Base-by-base conservation (phyloP, 2,329 filamentous ascomycete species). In the Alternaria longipes region DNA sequence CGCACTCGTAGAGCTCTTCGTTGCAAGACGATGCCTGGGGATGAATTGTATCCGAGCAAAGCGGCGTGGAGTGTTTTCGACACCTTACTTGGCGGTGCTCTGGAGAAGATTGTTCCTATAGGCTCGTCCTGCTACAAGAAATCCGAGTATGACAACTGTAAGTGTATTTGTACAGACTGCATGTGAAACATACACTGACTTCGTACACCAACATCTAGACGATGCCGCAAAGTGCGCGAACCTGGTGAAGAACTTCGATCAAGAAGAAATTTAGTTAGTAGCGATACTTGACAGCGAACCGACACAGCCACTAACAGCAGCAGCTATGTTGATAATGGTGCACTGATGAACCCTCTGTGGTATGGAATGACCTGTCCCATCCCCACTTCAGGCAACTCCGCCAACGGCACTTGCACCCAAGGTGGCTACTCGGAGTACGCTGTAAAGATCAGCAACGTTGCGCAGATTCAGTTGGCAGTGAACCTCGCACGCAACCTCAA, bases 401-500 rank as follows among this genome's bases (percentile, higher is more conserved):
- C 66, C 40, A 65, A 61, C 24, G 68, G 68, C 16, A 74, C 66
- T 12, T 77, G 74, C 41, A 74, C 74, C 0, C 72, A 71, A 26
- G 74, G 75, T 36, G 74, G 73, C 5, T 74, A 69, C 50, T 61
- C 75, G 2, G 62, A 65, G 14, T 75, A 73, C 46, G 68, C 70
- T 9, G 66, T 78, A 8, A 73, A 74, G 16, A 65, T 72, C 24
- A 52, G 54, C 16, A 76, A 67, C 5, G 72, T 77, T 16, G 72
- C 73, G 1, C 74, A 78, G 22, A 71, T 77, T 7, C 75, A 78
- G 24, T 58, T 76, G 9, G 70, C 73, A 4, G 67, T 78, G 12
- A 78, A 78, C 44, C 68, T 78, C 16, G 77, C 74, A 4, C 70
- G 70, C 2, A 66, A 64, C 1, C 57, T 70, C 8, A 76, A 77